Base-by-base conservation (phyloP, 2,329 filamentous ascomycete species). In the Neurospora crassa region DNA sequence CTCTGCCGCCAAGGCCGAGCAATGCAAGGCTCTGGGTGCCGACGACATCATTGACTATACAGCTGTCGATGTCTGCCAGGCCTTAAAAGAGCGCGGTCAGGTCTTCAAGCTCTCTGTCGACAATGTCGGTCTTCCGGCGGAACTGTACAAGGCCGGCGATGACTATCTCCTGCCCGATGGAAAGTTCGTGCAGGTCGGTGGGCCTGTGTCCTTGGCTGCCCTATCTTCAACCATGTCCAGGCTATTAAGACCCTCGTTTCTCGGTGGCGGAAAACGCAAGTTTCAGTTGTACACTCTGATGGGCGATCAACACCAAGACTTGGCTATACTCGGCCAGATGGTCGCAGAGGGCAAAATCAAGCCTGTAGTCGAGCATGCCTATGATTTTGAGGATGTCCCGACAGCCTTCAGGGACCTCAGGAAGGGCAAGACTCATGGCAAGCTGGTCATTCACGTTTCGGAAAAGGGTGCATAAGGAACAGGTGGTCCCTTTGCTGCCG, bases 21-120 rank as follows among this genome's bases (percentile, higher is more conserved):
- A 91, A 1, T 89, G 87, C 76, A 83, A 83, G 72, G 79, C 80
- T 2, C 78, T 92, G 1, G 90, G 90, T 0, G 90, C 90, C 7
- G 88, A 91, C 74, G 86, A 88, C 72, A 84, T 90, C 40, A 82
- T 91, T 67, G 87, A 91, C 75, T 91, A 91, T 77, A 85, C 83
- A 20, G 78, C 80, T 0, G 77, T 34, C 80, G 79, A 89, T 76
- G 78, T 90, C 2, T 75, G 83, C 5, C 79, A 81, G 34, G 78
- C 77, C 3, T 78, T 91, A 8, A 83, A 82, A 72, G 78, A 80
- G 0, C 83, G 83, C 45, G 85, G 86, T 0, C 80, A 79, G 7
- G 79, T 84, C 2, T 90, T 85, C 78, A 80, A 83, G 68, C 80
- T 87, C 45, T 81, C 86, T 0, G 81, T 91, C 12, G 89, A 91